Evolutionary conservation across 208 protist species (phyloP), one percentile per base, ranked within the genome.

Genomic region (Trichomonas tenax): DNA sequence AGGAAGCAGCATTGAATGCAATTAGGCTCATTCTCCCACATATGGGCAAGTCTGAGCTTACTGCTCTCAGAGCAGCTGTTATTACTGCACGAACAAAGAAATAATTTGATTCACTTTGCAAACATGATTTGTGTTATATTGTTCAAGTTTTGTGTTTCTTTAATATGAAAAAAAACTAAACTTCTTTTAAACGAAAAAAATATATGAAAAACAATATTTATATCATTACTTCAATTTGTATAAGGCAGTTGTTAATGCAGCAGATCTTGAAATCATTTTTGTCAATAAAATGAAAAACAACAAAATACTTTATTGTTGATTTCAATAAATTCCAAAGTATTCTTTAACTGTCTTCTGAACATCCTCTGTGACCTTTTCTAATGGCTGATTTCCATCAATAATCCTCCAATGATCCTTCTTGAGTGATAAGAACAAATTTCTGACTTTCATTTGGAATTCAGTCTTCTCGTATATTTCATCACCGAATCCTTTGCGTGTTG

Each of bases 381-480:
- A 41, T 38, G 86, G 40, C 31, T 93, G 41, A 23, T 34, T 51
- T 15, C n/a, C 86, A 51, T 93, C 86, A 93, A 93, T 51, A 6
- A 51, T 51, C 2, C 41, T 14, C 86, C 86, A 93, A 10, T 58
- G 23, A 38, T 93, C 86, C 2, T 51, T 26, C 31, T 51, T 48
- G 0, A 93, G 44, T 93, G 41, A 14, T 38, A 51, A 93, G 26
- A 58, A 93, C 36, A 38, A 4, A 11, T 93, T 44, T 38, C 86
- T 4, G 3, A 98, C 98, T 45, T 98, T 98, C 44, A 96, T 96
- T 96, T 98, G 98, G 40, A 98, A 98, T 11, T 98, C 97, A n/a
- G 96, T 58, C 31, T 97, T 98, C 58, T 98, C 98, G 96, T 98
- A 98, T 40, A 97, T 96, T 96, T 98, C 98, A 40, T 97, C 96